phyloP scores from a whole-genome alignment of 768 basidiomycete species.

The Porpolomopsis calyptriformis region DNA sequence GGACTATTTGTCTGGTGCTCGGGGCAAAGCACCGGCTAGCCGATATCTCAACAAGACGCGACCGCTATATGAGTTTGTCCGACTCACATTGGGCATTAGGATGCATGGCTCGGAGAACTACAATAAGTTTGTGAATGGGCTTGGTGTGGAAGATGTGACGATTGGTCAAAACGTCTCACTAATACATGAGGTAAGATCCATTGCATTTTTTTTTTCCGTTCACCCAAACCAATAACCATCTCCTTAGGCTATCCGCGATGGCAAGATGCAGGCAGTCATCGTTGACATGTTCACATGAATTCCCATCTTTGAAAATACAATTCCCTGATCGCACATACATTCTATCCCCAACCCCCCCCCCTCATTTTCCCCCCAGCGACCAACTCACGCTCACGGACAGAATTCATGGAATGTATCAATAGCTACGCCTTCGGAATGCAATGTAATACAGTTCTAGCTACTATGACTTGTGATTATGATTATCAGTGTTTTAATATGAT shows the following conservation, averaged over 20 bases:
- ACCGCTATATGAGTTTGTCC: slow-evolving; percentile 67
- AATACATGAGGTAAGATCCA: slow-evolving; percentile 58
- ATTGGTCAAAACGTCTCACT: slow-evolving; percentile 61
- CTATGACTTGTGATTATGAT: too few species aligned
- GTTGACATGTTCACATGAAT: slow-evolving; percentile 29
- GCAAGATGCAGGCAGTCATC: slow-evolving; percentile 37
- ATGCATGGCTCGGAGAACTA: slow-evolving; percentile 78
- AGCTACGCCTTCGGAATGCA: too few species aligned
- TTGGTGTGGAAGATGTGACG: slow-evolving; percentile 57
- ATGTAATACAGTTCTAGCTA: too few species aligned
- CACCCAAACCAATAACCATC: neutral
- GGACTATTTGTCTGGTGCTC: slow-evolving; percentile 47
- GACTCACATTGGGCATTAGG: slow-evolving; percentile 56
- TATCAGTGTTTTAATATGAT: too few species aligned
- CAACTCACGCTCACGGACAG: too few species aligned
- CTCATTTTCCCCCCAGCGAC: too few species aligned
- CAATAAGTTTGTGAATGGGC: slow-evolving; percentile 46
- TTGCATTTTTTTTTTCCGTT: neutral
- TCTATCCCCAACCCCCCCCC: too few species aligned
- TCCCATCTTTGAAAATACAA: neutral
- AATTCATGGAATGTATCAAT: too few species aligned
- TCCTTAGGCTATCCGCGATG: slow-evolving; percentile 38
- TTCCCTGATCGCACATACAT: too few species aligned
- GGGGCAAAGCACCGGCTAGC: slow-evolving; percentile 59
- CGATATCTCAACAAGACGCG: slow-evolving; percentile 56